phyloP scores from a whole-genome alignment of 1,284 basidiomycete species.

The Trametes sp. region DNA sequence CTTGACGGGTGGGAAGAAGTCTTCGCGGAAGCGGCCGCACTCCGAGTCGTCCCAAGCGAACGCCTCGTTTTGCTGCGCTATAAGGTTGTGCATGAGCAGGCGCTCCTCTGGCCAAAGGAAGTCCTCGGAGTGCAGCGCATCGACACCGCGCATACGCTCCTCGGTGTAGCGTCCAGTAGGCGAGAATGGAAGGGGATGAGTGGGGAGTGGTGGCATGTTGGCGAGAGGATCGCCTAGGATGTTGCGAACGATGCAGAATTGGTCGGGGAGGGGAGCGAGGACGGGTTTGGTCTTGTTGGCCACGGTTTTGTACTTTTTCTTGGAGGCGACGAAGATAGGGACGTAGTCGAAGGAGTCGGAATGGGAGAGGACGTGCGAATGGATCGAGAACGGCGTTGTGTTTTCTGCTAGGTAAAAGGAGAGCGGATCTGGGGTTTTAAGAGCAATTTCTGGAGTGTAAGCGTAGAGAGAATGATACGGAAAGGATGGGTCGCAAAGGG shows the following conservation, averaged over 20 bases:
- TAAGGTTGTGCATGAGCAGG: slow-evolving; percentile 43
- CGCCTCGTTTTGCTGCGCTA: slow-evolving; percentile 39
- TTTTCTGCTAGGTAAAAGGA: slow-evolving; percentile 4
- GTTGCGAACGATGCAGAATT: slow-evolving; percentile 43
- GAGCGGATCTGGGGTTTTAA: not conserved
- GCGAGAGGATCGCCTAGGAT: slow-evolving; percentile 45
- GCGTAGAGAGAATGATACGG: slow-evolving; percentile 1
- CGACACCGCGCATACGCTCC: no score
- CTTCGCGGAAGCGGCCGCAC: slow-evolving; percentile 43
- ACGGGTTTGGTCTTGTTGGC: slow-evolving; percentile 42
- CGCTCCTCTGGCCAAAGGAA: slow-evolving; percentile 44
- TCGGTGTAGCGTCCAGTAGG: slow-evolving; percentile 43
- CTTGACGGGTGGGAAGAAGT: no score
- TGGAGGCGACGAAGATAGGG: slow-evolving; percentile 10
- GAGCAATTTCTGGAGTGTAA: no score
- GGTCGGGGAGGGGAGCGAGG: slow-evolving; percentile 35
- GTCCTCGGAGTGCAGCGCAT: slow-evolving; percentile 34
- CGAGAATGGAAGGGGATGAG: slow-evolving; percentile 37
- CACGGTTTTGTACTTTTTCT: slow-evolving; percentile 49
- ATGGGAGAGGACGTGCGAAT: slow-evolving; percentile 9
- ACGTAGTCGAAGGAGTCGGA: not conserved
- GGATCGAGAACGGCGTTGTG: slow-evolving; percentile 3
- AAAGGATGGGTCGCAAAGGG: slow-evolving; percentile 17
- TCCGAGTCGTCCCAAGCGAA: slow-evolving; percentile 47
- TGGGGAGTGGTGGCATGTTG: slow-evolving; percentile 37